Conservation (phyloP, 2,329 filamentous ascomycete genomes). For the Colletotrichum sp. region DNA sequence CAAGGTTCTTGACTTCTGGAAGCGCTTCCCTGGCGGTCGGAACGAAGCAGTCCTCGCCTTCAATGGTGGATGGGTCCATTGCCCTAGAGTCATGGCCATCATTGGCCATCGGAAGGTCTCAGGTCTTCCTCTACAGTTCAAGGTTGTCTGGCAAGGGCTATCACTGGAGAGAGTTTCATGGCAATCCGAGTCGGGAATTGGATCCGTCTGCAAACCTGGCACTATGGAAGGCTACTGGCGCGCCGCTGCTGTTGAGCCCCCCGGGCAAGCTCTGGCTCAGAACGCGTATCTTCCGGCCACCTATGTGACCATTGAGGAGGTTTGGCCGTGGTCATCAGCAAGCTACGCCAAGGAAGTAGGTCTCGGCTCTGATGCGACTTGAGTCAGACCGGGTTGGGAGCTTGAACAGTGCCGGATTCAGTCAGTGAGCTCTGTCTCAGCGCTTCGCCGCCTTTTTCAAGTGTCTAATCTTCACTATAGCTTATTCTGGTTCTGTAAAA, state of each 20-base stretch:
- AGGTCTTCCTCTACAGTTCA: not conserved
- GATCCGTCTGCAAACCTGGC: not conserved
- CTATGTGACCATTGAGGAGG: not conserved
- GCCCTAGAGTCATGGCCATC: not conserved
- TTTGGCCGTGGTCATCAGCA: not conserved
- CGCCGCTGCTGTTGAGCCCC: not conserved
- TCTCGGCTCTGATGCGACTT: not conserved
- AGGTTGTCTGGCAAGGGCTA: not conserved
- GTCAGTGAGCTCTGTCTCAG: too few relatives aligned
- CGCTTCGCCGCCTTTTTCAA: too few relatives aligned
- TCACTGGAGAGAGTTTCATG: not conserved
- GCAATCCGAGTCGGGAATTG: not conserved
- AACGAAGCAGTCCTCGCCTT: too few relatives aligned
- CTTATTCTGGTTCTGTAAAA: too few relatives aligned
- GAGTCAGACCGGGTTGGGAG: too few relatives aligned
- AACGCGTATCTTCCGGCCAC: not conserved
- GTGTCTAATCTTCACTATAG: too few relatives aligned
- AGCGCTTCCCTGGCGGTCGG: too few relatives aligned
- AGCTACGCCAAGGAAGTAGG: not conserved
- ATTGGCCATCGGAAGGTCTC: not conserved
- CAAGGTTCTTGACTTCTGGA: too few relatives aligned
- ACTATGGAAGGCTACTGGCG: not conserved
- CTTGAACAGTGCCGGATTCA: too few relatives aligned
- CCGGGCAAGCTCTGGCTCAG: not conserved
- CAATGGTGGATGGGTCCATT: not conserved